Percentiles rank a stretch among this genome's conserved stretches.
These are phyloP conservation scores for Saussurea involucrata DNA, from an alignment of 129 eudicot genomes.

Conservation along the genomic window DNA sequence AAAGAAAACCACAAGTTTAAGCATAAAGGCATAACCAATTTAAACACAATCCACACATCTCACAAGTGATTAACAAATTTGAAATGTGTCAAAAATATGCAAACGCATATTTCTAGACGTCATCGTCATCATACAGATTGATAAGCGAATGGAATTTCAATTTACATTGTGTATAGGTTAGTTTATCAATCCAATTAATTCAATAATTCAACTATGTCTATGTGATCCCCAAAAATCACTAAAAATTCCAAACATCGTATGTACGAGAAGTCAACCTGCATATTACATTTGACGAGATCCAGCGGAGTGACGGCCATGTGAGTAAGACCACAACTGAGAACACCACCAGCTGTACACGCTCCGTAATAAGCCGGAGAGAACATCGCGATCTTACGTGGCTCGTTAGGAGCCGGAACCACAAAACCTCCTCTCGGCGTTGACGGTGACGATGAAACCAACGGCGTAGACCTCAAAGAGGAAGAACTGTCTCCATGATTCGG, in stretches of 20 bases:
- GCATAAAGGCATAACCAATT: background rate
- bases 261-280: constrained; percentile 54
- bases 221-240: background rate
- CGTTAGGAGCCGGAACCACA: constrained; percentile 60
- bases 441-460: constrained; percentile 3
- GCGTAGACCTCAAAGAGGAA: background rate
- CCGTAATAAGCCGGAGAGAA: constrained; percentile 74
- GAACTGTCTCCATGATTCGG: background rate
- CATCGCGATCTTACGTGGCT: constrained; percentile 65
- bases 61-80: background rate
- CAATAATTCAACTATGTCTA: background rate
- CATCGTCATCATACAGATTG: background rate
- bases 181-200: too few relatives aligned
- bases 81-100: background rate
- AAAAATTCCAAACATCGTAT: background rate
- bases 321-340: constrained; percentile 78
- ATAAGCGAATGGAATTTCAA: background rate
- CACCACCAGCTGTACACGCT: constrained; percentile 80
- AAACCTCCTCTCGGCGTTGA: constrained; percentile 17
- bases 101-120: background rate
- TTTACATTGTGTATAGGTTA: too few relatives aligned
- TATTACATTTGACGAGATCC: constrained; percentile 88
- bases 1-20: background rate
- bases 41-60: background rate
- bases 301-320: constrained; percentile 85